Evolutionary conservation across 495 filamentous ascomycete species (phyloP).

Genomic region (Hyaloscypha bicolor): DNA sequence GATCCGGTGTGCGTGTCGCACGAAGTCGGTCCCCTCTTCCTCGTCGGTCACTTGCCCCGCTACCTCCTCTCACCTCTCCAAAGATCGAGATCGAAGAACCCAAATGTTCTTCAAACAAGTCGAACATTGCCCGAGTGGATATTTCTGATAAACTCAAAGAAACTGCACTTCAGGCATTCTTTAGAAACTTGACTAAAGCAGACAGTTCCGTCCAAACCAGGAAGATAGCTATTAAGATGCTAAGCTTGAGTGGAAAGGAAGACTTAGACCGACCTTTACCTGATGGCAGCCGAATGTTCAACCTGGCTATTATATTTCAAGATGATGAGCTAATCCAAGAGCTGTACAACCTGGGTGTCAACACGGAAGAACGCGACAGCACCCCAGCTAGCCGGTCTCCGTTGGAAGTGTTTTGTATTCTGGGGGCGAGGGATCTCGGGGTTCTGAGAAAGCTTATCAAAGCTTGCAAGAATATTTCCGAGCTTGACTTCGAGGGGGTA

Average conservation of each 20-base stretch:
- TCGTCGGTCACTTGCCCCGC: no score
- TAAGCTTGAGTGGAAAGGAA: not conserved
- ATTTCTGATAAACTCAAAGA: not conserved
- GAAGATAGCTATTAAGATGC: constrained; percentile 1
- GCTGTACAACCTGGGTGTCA: not conserved
- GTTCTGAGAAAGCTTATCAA: not conserved
- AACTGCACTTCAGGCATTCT: constrained; percentile 2
- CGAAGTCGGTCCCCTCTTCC: no score
- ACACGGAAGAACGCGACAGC: constrained; percentile 1
- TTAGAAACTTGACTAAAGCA: not conserved
- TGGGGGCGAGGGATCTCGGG: constrained; percentile 2
- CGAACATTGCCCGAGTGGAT: not conserved
- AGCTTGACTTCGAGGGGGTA: not conserved
- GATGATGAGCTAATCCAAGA: constrained; percentile 7
- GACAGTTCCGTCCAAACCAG: not conserved
- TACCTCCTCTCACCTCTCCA: no score
- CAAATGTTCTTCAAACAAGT: no score
- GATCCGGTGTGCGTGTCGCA: no score
- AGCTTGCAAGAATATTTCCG: not conserved
- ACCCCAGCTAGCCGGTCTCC: not conserved
- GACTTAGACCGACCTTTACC: not conserved
- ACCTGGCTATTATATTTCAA: not conserved
- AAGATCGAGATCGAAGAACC: no score
- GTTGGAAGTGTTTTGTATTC: constrained; percentile 2
- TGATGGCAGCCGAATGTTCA: not conserved